Conservation (phyloP, 768 basidiomycete species). For the Lactifluus subvellereus region DNA sequence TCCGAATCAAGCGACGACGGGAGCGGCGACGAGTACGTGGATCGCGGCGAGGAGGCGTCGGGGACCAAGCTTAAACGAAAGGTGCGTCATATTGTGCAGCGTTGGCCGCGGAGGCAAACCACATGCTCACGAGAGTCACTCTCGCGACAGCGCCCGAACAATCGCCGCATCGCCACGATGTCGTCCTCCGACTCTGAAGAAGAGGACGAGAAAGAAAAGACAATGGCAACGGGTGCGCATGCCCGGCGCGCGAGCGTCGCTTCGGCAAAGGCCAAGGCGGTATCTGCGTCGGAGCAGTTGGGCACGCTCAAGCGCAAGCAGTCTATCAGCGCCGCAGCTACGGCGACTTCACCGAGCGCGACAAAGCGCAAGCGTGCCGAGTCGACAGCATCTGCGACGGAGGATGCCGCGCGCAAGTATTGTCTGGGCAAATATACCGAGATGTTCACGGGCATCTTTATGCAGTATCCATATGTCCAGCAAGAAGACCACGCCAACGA, state of each 20-base stretch:
- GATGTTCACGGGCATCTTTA: slow-evolving; percentile 63
- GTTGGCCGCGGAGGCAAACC: no score
- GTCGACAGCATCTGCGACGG: slow-evolving; percentile 32
- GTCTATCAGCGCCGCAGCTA: slow-evolving; percentile 23
- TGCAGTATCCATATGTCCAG: slow-evolving; percentile 57
- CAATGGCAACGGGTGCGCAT: slow-evolving; percentile 1
- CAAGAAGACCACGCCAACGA: slow-evolving; percentile 21
- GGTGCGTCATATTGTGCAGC: slow-evolving; percentile 35
- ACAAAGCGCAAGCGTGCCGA: slow-evolving; percentile 46
- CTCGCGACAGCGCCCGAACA: background rate
- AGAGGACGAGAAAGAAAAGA: slow-evolving; percentile 1
- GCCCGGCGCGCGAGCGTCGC: slow-evolving; percentile 21
- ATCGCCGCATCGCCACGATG: slow-evolving; percentile 2
- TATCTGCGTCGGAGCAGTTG: slow-evolving; percentile 7
- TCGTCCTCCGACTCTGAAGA: slow-evolving; percentile 16
- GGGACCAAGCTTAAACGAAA: slow-evolving; percentile 34
- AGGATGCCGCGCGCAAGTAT: slow-evolving; percentile 76
- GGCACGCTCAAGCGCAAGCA: slow-evolving; percentile 49
- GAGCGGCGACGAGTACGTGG: slow-evolving; percentile 72
- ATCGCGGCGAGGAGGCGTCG: slow-evolving; percentile 33
- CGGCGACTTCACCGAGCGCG: slow-evolving; percentile 34
- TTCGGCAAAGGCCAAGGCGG: slow-evolving; percentile 4
- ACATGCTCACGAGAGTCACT: background rate
- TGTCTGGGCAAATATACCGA: slow-evolving; percentile 73
- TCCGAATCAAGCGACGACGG: slow-evolving; percentile 30